Conservation (phyloP, 257 asterid species). For the Asclepias syriaca region DNA sequence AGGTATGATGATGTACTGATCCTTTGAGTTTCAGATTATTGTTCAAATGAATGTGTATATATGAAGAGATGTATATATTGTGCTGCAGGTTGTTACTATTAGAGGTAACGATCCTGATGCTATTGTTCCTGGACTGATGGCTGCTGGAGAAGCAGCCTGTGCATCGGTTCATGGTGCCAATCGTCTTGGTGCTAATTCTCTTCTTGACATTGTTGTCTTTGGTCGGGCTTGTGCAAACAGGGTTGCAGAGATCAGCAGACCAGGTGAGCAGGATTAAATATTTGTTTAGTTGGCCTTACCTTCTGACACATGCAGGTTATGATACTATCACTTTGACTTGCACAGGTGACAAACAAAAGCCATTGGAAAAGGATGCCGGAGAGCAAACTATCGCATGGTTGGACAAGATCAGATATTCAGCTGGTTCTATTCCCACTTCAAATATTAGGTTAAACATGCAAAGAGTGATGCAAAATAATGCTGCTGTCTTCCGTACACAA, state of each 20-base stretch:
- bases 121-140: conserved; percentile 81
- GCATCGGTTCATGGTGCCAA: conserved; percentile 99
- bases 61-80: conserved; percentile 7
- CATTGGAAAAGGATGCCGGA: conserved; percentile 85
- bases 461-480: conserved; percentile 91
- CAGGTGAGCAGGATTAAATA: conserved; percentile 41
- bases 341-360: conserved; percentile 79
- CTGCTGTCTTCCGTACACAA: conserved; percentile 97
- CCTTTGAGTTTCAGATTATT: not conserved
- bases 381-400: conserved; percentile 88
- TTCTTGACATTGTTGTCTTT: conserved; percentile 94
- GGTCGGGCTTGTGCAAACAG: conserved; percentile 98
- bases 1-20: conserved; percentile 39
- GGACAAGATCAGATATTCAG: conserved; percentile 90
- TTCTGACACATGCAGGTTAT: not conserved
- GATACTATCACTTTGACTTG: conserved; percentile 19
- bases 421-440: conserved; percentile 90
- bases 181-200: conserved; percentile 98
- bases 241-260: conserved; percentile 81
- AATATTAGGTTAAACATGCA: conserved; percentile 90
- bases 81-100: conserved; percentile 65
- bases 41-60: not conserved
- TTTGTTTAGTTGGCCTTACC: conserved; percentile 1
- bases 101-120: conserved; percentile 69
- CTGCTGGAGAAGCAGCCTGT: conserved; percentile 99